phyloP scores from a whole-genome alignment of 2,329 filamentous ascomycete genomes.

The Emmonsia crescens region DNA sequence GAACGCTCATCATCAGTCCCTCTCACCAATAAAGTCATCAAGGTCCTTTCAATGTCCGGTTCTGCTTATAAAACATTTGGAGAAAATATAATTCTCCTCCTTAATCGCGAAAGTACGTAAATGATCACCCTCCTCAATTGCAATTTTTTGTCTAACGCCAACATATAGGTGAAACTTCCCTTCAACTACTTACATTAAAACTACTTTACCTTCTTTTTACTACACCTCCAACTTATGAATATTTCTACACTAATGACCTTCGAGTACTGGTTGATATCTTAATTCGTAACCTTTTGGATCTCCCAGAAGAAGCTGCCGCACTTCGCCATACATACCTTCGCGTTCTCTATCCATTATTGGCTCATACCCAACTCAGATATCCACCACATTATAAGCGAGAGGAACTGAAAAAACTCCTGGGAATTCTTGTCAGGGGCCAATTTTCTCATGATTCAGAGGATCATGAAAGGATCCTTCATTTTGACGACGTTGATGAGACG shows the following conservation, averaged over 20 bases:
- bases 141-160: slow-evolving; percentile 6
- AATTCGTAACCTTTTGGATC: slow-evolving; percentile 88
- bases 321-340: slow-evolving; percentile 90
- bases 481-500: slow-evolving; percentile 41
- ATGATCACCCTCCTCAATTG: slow-evolving; percentile 7
- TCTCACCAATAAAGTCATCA: slow-evolving; percentile 87
- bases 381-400: slow-evolving; percentile 86
- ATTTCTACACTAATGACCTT: slow-evolving; percentile 97
- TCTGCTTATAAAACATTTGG: slow-evolving; percentile 84
- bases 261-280: slow-evolving; percentile 92
- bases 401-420: slow-evolving; percentile 67
- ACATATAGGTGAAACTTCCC: slow-evolving; percentile 61
- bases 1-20: slow-evolving; percentile 34
- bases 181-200: slow-evolving; percentile 94
- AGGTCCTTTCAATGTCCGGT: slow-evolving; percentile 72
- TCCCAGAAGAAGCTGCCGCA: slow-evolving; percentile 64
- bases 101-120: slow-evolving; percentile 69
- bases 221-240: slow-evolving; percentile 82
- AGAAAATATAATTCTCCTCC: slow-evolving; percentile 87
- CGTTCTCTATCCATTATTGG: slow-evolving; percentile 79
- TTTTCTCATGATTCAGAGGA: slow-evolving; percentile 48
- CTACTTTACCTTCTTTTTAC: slow-evolving; percentile 92
- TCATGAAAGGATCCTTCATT: slow-evolving; percentile 37
- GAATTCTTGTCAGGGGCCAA: slow-evolving; percentile 58
- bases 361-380: slow-evolving; percentile 78